Base-by-base conservation (phyloP, 2,329 filamentous ascomycete genomes). In the Fulvia fulva region DNA sequence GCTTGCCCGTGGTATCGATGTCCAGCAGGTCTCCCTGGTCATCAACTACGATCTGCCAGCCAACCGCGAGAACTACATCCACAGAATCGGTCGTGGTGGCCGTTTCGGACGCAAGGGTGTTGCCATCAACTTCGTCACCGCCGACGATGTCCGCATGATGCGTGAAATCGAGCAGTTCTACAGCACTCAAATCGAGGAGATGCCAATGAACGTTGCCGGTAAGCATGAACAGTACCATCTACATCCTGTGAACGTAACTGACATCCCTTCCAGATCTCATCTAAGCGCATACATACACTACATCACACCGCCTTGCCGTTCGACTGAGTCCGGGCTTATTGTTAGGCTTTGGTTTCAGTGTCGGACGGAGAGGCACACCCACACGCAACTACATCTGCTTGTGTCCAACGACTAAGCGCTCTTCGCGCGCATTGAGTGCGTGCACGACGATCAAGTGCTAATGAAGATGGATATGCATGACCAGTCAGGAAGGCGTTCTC, bases 61-160 rank as follows among this genome's bases (percentile, higher is more conserved):
- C 80, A 97, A 97, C 86, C 91, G 93, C 74, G 94, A 99, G 84
- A 99, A 97, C 87, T 99, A 99, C 87, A 99, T 99, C 75, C 94
- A 99, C 82, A 90, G 94, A 77, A 99, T 99, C 75, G 94, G 94
- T 86, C 93, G 94, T 87, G 92, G 92, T 83, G 94, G 94, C 82
- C 92, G 94, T 84, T 99, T 99, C 83, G 94, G 94, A 80, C 91
- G 94, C 80, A 99, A 99, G 88, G 94, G 94, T 88, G 94, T 99
- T 78, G 94, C 94, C 74, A 99, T 99, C 86, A 99, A 99, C 90
- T 99, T 99, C 78, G 94, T 99, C 77, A 97, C 93, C 63, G 91
- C 91, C 72, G 94, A 99, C 69, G 94, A 99, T 80, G 94, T 99
- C 74, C 91, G 93, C 79, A 97, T 99, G 90, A 95, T 99, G 90